Conservation (phyloP, 2,329 filamentous ascomycete genomes). For the Pseudocercospora cruenta region DNA sequence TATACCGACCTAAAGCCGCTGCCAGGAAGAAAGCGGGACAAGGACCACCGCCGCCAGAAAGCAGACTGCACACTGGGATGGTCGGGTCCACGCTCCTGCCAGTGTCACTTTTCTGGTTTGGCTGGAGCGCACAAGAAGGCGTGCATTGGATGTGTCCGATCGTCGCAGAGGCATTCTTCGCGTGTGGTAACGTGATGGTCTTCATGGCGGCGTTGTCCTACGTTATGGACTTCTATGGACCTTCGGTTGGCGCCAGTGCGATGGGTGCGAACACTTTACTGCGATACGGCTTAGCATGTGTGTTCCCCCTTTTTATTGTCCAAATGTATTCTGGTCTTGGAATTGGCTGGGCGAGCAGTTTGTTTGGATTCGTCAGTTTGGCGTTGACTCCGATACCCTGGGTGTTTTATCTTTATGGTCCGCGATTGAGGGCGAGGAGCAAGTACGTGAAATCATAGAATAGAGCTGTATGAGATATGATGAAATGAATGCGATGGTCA, state of each 20-base stretch:
- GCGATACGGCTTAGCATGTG: slow-evolving; percentile 40
- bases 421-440: slow-evolving; percentile 16
- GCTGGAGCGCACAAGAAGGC: slow-evolving; percentile 33
- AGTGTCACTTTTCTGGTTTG: slow-evolving; percentile 41
- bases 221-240: slow-evolving; percentile 46
- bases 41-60: slow-evolving; percentile 33
- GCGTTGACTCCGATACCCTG: slow-evolving; percentile 36
- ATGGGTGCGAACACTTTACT: slow-evolving; percentile 34
- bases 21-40: slow-evolving; percentile 9
- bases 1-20: slow-evolving; percentile 28
- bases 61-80: slow-evolving; percentile 40
- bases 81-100: slow-evolving; percentile 37
- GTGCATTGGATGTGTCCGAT: slow-evolving; percentile 48
- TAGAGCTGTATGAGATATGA: background rate
- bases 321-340: slow-evolving; percentile 46
- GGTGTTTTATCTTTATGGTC: slow-evolving; percentile 30
- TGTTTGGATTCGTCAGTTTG: slow-evolving; percentile 43
- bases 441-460: slow-evolving; percentile 17
- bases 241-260: slow-evolving; percentile 43
- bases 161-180: slow-evolving; percentile 29
- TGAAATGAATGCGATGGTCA: background rate
- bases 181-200: slow-evolving; percentile 28
- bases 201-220: slow-evolving; percentile 44
- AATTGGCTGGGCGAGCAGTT: slow-evolving; percentile 46
- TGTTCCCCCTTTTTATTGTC: slow-evolving; percentile 46